A percentile compares a stretch with the other conserved stretches of the same genome.
Evolutionary conservation across 345 rosid genomes (phyloP).

Genomic region (Lumnitzera littorea): DNA sequence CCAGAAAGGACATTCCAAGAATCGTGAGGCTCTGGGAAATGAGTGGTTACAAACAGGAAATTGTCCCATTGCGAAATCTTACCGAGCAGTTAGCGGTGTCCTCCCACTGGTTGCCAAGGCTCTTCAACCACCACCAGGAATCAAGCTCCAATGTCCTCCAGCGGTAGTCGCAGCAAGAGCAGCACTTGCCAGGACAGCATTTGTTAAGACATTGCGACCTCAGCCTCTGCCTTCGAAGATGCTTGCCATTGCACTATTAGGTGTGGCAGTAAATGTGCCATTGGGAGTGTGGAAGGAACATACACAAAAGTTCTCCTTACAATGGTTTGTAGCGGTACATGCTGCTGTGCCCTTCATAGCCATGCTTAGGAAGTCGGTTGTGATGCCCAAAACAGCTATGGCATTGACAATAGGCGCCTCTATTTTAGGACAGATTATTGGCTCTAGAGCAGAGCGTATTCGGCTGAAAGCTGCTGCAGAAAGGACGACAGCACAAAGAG

Average conservation of each 20-base stretch:
- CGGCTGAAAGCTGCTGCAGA: conserved; percentile 41
- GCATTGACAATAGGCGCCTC: conserved; percentile 83
- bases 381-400: conserved; percentile 90
- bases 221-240: conserved; percentile 85
- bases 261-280: conserved; percentile 85
- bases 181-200: conserved; percentile 64
- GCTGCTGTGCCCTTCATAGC: conserved; percentile 96
- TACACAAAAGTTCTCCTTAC: conserved; percentile 62
- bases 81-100: conserved; percentile 60
- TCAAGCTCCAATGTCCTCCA: conserved; percentile 69
- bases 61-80: conserved; percentile 88
- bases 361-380: conserved; percentile 75
- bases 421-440: conserved; percentile 76
- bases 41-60: conserved; percentile 77
- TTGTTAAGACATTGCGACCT: conserved; percentile 68
- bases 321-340: conserved; percentile 85
- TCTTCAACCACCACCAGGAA: conserved; percentile 54
- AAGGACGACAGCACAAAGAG: conserved; percentile 14
- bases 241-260: conserved; percentile 69
- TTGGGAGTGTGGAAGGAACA: conserved; percentile 88
- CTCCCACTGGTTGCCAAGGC: conserved; percentile 67
- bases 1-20: conserved; percentile 46
- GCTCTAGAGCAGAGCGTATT: conserved; percentile 80
- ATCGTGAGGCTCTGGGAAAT: conserved; percentile 64
- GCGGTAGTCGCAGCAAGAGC: conserved; percentile 82